Evolutionary conservation across 2,329 filamentous ascomycete species (phyloP).

Genomic region (Pseudogymnoascus pannorum): DNA sequence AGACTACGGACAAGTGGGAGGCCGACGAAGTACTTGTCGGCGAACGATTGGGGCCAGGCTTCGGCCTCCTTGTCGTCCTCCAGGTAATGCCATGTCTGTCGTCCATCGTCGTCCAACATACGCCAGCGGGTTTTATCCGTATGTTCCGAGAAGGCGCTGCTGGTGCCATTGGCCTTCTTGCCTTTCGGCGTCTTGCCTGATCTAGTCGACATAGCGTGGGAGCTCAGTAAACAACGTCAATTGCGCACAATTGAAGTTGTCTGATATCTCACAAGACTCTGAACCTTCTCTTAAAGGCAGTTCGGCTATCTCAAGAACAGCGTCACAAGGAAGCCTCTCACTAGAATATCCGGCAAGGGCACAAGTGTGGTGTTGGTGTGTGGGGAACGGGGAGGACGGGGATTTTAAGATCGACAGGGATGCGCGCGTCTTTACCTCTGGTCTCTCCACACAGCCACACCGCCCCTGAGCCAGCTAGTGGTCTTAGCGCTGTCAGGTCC

Average conservation of each 20-base stretch:
- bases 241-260: neutral
- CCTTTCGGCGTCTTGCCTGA: neutral
- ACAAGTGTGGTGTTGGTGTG: neutral
- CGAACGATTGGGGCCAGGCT: slow-evolving; percentile 75
- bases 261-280: neutral
- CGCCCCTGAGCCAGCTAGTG: neutral
- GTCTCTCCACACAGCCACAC: neutral
- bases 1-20: slow-evolving; percentile 59
- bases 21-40: slow-evolving; percentile 86
- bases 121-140: slow-evolving; percentile 84
- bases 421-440: neutral
- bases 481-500: neutral
- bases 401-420: neutral
- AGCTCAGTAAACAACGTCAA: neutral
- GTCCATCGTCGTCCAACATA: slow-evolving; percentile 70
- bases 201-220: neutral
- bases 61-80: slow-evolving; percentile 61
- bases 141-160: slow-evolving; percentile 37
- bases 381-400: neutral
- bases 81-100: slow-evolving; percentile 93
- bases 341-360: neutral
- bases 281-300: neutral
- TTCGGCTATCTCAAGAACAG: neutral
- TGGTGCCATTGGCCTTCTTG: neutral
- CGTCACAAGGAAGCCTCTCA: neutral